A percentile compares a stretch with the other conserved stretches of the same genome.
Conservation (phyloP, 73 alveolate genomes). For the Paramecium primaurelia region DNA sequence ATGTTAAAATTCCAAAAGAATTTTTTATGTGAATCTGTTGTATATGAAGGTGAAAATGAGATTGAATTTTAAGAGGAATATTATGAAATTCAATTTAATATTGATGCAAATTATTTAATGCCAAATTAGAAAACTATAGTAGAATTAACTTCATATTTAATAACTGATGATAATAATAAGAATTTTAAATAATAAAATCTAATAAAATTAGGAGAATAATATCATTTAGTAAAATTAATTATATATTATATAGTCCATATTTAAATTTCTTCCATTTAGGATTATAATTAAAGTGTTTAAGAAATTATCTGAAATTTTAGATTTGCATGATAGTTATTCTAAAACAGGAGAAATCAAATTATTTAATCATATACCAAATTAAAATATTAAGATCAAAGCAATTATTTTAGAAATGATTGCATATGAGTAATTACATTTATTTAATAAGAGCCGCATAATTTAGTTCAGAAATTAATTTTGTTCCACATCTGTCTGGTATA, state of each 20-base stretch:
- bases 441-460: conserved; percentile 10
- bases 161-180: not conserved
- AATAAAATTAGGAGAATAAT: not conserved
- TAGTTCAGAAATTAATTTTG: not conserved
- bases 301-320: not conserved
- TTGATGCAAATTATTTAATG: conserved; percentile 11
- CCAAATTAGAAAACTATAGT: not conserved
- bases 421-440: not conserved
- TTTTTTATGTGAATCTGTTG: not conserved
- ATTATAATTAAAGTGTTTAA: not conserved
- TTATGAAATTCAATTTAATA: not conserved
- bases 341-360: not conserved
- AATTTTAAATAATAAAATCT: not conserved
- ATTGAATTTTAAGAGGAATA: not conserved
- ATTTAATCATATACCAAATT: not conserved
- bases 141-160: not conserved
- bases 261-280: not conserved
- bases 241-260: not conserved
- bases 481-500: not conserved
- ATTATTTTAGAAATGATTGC: not conserved
- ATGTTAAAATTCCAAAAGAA: not conserved
- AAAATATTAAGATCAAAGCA: not conserved
- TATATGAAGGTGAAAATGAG: not conserved
- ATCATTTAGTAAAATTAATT: not conserved
- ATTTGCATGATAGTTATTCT: not conserved